phyloP scores from a whole-genome alignment of 441 rosid genomes.

The Gossypium gossypioides region DNA sequence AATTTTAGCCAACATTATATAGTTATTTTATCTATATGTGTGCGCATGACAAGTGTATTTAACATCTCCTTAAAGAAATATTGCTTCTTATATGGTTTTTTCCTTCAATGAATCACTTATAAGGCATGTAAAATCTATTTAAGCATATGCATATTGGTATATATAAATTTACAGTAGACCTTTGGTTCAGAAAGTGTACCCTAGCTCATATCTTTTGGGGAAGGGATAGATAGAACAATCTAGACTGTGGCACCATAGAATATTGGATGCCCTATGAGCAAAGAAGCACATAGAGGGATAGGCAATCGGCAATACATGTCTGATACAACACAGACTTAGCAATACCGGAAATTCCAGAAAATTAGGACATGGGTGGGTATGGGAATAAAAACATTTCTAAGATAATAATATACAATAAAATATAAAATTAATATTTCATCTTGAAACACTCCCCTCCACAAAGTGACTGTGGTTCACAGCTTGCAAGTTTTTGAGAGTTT shows the following conservation, averaged over 20 bases:
- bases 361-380: background rate
- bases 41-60: background rate
- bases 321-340: background rate
- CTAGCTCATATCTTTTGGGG: constrained; percentile 4
- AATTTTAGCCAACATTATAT: background rate
- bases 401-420: background rate
- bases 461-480: background rate
- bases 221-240: background rate
- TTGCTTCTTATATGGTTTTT: background rate
- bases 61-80: background rate
- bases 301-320: background rate
- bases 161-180: background rate
- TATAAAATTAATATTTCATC: background rate
- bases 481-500: background rate
- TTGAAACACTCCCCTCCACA: background rate
- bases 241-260: background rate
- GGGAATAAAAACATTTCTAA: background rate
- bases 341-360: background rate
- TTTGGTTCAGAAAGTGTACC: constrained; percentile 7
- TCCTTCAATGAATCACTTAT: background rate
- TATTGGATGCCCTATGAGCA: background rate
- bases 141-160: too few species aligned
- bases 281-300: background rate
- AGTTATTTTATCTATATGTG: background rate
- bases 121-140: background rate